A percentile compares a stretch with the other conserved stretches of the same genome.
Evolutionary conservation across 176 grass and related monocot species (phyloP).

Genomic region (Ampelocalamus luodianensis): DNA sequence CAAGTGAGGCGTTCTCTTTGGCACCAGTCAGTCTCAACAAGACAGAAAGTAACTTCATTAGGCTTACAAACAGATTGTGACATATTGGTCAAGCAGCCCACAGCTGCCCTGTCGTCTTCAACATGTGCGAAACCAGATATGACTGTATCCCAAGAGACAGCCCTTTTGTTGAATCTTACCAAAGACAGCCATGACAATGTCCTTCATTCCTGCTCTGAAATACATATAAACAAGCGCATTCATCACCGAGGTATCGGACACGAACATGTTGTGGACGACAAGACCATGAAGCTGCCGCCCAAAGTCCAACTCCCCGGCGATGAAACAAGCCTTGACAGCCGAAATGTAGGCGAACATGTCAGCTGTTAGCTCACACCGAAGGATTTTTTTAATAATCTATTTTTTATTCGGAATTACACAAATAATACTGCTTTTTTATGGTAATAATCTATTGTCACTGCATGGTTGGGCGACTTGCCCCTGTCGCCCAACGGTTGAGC

Average conservation of each 20-base stretch:
- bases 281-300: slow-evolving; percentile 44
- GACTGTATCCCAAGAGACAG: slow-evolving; percentile 63
- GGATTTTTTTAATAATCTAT: no score
- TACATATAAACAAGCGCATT: slow-evolving; percentile 58
- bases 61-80: no score
- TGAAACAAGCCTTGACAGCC: slow-evolving; percentile 48
- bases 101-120: no score
- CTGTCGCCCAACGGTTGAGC: no score
- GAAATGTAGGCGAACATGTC: slow-evolving; percentile 56
- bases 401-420: no score
- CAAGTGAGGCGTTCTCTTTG: slow-evolving; percentile 38
- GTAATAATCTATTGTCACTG: no score
- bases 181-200: slow-evolving; percentile 34
- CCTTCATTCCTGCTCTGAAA: slow-evolving; percentile 44
- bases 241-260: slow-evolving; percentile 54
- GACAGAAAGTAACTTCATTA: no score
- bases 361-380: not conserved
- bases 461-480: no score
- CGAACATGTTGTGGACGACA: slow-evolving; percentile 50
- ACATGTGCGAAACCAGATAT: slow-evolving; percentile 45
- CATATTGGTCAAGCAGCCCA: no score
- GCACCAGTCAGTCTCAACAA: slow-evolving; percentile 53
- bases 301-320: not conserved
- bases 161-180: slow-evolving; percentile 44
- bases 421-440: no score